A percentile compares a stretch with the other conserved stretches of the same genome.
These are phyloP conservation scores for Cercospora zeae-maydis DNA, from an alignment of 2,329 filamentous ascomycete species.

Conservation along the genomic window DNA sequence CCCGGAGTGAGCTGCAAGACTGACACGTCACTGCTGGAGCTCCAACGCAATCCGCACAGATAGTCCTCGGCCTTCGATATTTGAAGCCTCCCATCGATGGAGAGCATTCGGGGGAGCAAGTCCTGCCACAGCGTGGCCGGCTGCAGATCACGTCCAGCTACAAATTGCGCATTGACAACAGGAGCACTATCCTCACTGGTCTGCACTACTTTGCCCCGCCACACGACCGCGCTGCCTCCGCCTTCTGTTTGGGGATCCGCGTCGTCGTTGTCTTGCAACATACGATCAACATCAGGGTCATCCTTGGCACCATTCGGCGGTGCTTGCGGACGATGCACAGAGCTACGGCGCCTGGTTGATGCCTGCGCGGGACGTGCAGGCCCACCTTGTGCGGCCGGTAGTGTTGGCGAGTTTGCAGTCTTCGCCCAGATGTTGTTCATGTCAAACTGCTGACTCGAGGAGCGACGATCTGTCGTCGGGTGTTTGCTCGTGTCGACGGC, in stretches of 20 bases:
- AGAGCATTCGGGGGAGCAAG: slow-evolving; percentile 67
- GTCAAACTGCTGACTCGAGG: slow-evolving; percentile 57
- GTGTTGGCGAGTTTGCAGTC: slow-evolving; percentile 45
- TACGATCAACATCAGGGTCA: slow-evolving; percentile 84
- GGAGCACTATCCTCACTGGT: slow-evolving; percentile 38
- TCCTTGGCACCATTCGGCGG: slow-evolving; percentile 57
- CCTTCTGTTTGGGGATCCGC: slow-evolving; percentile 71
- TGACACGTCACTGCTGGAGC: slow-evolving; percentile 75
- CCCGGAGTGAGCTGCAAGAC: slow-evolving; percentile 68
- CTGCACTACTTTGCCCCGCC: slow-evolving; percentile 64
- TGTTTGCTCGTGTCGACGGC: slow-evolving; percentile 23
- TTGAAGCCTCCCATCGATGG: slow-evolving; percentile 75
- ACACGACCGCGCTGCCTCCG: slow-evolving; percentile 65
- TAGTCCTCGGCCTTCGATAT: slow-evolving; percentile 84
- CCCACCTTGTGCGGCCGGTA: slow-evolving; percentile 23
- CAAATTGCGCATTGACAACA: slow-evolving; percentile 70
- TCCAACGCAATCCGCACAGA: slow-evolving; percentile 80
- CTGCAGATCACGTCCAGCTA: slow-evolving; percentile 77
- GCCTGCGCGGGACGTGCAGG: slow-evolving; percentile 47
- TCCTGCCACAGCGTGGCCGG: slow-evolving; percentile 67
- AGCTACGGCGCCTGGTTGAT: slow-evolving; percentile 42
- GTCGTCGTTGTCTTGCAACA: slow-evolving; percentile 78
- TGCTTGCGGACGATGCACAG: slow-evolving; percentile 23
- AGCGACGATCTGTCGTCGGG: slow-evolving; percentile 33
- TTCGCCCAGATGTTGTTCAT: slow-evolving; percentile 82